Evolutionary conservation across 441 rosid species (phyloP).

Genomic region (Adansonia gregorii): DNA sequence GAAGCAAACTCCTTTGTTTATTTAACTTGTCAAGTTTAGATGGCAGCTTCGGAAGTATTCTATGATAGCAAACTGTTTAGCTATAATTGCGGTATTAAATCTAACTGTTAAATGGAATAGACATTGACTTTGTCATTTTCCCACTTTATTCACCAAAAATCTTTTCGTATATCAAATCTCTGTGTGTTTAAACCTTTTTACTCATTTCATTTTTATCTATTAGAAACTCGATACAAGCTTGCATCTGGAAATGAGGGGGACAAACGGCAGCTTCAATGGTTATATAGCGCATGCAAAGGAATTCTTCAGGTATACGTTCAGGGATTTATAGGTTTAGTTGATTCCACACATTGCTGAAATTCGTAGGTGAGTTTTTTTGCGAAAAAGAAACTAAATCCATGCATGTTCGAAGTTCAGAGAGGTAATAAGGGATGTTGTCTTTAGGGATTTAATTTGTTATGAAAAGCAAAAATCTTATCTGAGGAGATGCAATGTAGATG

Average conservation of each 20-base stretch:
- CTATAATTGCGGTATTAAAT: background rate
- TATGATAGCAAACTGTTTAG: background rate
- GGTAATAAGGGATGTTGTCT: background rate
- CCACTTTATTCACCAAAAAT: background rate
- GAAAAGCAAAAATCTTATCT: background rate
- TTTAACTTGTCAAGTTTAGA: background rate
- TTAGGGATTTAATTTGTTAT: background rate
- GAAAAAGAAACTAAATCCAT: background rate
- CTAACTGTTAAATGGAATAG: background rate
- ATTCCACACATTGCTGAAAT: constrained; percentile 18
- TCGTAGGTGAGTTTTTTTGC: background rate
- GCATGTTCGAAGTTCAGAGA: background rate
- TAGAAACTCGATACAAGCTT: constrained; percentile 53
- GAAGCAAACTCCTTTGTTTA: background rate
- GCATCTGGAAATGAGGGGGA: constrained; percentile 52
- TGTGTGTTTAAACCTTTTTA: constrained; percentile 20
- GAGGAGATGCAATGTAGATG: background rate
- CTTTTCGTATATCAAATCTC: background rate
- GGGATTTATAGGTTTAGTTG: constrained; percentile 15
- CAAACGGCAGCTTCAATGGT: constrained; percentile 52
- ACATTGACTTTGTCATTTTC: constrained; percentile 8
- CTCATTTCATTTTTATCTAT: constrained; percentile 10
- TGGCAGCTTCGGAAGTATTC: background rate
- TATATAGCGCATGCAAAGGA: constrained; percentile 64
- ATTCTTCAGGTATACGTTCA: constrained; percentile 46